Conservation (phyloP, 1,139 yeast species). For the Chernovozyma sophiae-reginae region DNA sequence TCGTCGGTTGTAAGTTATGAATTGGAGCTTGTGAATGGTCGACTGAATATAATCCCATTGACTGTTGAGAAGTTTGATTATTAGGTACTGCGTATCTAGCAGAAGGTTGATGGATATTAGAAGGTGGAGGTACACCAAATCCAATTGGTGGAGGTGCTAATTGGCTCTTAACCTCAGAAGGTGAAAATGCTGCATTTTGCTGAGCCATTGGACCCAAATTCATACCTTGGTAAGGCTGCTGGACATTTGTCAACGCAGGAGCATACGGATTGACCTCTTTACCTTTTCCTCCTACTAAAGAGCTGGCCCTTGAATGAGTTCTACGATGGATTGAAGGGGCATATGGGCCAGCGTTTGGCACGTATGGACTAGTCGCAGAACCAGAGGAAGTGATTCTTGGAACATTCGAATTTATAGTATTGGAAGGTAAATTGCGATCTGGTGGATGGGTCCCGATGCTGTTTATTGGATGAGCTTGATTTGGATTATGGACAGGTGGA, state of each 20-base stretch:
- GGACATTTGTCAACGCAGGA: conserved; percentile 28
- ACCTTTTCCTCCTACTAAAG: conserved; percentile 40
- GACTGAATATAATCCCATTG: conserved; percentile 6
- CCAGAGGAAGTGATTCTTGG: conserved; percentile 14
- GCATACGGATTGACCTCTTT: conserved; percentile 45
- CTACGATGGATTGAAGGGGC: conserved; percentile 36
- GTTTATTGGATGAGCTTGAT: neutral
- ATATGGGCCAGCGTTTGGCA: conserved; percentile 46
- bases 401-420: conserved; percentile 19
- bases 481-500: conserved; percentile 7
- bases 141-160: neutral
- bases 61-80: neutral
- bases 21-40: conserved; percentile 6
- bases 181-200: neutral
- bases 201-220: neutral
- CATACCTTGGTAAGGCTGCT: neutral
- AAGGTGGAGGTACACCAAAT: neutral
- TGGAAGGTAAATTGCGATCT: conserved; percentile 4
- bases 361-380: conserved; percentile 37
- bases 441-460: neutral
- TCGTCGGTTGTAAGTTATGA: conserved; percentile 1
- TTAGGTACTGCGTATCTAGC: neutral
- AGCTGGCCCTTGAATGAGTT: conserved; percentile 41
- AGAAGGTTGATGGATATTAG: conserved; percentile 3
- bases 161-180: neutral